Evolutionary conservation across 176 grass and related monocot species (phyloP).

Genomic region (Oryza brachyantha): DNA sequence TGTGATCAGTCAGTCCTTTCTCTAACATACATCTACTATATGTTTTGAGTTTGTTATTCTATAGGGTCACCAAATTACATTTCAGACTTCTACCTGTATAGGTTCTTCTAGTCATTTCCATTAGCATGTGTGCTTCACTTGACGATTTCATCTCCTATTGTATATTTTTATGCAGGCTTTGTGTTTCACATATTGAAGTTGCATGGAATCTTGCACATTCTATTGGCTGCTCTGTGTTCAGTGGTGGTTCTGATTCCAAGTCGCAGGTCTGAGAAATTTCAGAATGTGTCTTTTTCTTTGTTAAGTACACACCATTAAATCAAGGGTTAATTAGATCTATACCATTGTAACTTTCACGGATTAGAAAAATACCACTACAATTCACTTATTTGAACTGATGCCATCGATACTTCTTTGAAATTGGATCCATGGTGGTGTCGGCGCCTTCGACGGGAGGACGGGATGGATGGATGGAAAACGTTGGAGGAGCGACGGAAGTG

Average conservation of each 20-base stretch:
- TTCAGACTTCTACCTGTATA: not conserved
- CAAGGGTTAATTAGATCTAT: too few species aligned
- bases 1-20: constrained; percentile 61
- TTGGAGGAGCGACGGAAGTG: too few species aligned
- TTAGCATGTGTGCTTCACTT: not conserved
- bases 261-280: constrained; percentile 32
- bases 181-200: constrained; percentile 67
- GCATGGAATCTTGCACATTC: constrained; percentile 80
- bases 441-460: too few species aligned
- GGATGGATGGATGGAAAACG: too few species aligned
- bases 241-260: constrained; percentile 43
- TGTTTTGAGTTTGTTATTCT: not conserved
- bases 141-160: constrained; percentile 6
- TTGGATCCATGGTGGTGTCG: too few species aligned
- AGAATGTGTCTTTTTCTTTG: not conserved
- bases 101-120: constrained; percentile 5
- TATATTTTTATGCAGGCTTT: constrained; percentile 45
- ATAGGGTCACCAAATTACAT: not conserved
- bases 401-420: too few species aligned
- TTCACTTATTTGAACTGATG: too few species aligned
- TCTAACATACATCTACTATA: constrained; percentile 3
- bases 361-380: too few species aligned
- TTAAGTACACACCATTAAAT: not conserved
- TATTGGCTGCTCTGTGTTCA: constrained; percentile 59
- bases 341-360: too few species aligned